A percentile compares a stretch with the other conserved stretches of the same genome.
phyloP scores from a whole-genome alignment of 345 rosid genomes.

The Eucalyptus curtisii region DNA sequence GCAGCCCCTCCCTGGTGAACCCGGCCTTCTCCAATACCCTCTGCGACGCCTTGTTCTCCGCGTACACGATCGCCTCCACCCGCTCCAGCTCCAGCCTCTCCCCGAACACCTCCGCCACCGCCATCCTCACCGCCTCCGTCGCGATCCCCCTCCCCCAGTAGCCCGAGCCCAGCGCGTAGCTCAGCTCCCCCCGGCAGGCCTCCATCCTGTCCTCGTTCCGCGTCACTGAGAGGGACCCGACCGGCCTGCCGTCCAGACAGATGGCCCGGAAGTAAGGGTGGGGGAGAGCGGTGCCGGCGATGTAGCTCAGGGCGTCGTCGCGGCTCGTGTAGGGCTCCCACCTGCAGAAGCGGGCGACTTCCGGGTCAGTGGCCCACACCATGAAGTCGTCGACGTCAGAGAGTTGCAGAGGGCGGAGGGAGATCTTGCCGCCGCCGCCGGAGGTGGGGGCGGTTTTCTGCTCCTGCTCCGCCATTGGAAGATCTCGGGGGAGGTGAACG shows the following conservation, averaged over 20 bases:
- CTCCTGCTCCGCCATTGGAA: neutral
- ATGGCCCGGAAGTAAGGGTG: conserved; percentile 68
- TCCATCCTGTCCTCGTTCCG: conserved; percentile 11
- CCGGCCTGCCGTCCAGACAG: conserved; percentile 34
- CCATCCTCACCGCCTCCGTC: conserved; percentile 14
- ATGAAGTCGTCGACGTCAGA: conserved; percentile 50
- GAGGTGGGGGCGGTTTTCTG: neutral
- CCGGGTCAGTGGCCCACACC: conserved; percentile 52
- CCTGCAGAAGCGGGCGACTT: conserved; percentile 37
- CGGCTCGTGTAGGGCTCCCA: conserved; percentile 44
- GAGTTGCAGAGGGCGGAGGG: conserved; percentile 30
- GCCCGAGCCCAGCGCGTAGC: conserved; percentile 8
- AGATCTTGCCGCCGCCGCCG: neutral
- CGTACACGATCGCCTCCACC: conserved; percentile 19
- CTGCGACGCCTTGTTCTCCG: conserved; percentile 15
- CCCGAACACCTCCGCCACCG: neutral
- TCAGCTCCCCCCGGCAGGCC: conserved; percentile 7
- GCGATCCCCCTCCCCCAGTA: conserved; percentile 28
- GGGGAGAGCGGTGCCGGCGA: conserved; percentile 11
- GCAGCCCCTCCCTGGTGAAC: conserved; percentile 17
- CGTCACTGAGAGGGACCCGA: conserved; percentile 41
- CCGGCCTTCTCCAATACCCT: conserved; percentile 31
- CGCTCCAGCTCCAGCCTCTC: conserved; percentile 25
- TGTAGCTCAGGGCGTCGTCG: conserved; percentile 28
- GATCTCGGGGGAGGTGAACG: neutral